A percentile compares a stretch with the other conserved stretches of the same genome.
These are phyloP conservation scores for Phytophthora macrochlamydospora DNA, from an alignment of 352 stramenopile genomes.

Conservation along the genomic window DNA sequence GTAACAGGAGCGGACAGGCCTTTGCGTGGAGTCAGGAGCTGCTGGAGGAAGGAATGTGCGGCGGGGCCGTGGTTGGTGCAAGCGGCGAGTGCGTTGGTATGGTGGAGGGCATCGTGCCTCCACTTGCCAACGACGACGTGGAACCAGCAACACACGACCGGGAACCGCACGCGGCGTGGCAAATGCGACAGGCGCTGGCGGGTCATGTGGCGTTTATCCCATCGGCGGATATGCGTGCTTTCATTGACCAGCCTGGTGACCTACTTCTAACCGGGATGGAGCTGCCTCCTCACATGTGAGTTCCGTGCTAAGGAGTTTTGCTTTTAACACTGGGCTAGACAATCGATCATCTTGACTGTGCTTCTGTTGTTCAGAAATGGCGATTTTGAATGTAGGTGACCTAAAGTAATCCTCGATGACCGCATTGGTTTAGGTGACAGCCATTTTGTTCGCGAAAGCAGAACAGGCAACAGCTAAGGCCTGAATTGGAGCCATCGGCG, in stretches of 20 bases:
- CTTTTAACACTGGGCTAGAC: constrained; percentile 31
- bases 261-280: constrained; percentile 47
- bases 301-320: neutral
- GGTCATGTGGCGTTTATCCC: constrained; percentile 78
- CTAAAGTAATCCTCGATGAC: constrained; percentile 4
- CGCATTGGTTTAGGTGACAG: constrained; percentile 61
- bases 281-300: constrained; percentile 28
- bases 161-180: constrained; percentile 29
- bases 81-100: constrained; percentile 61
- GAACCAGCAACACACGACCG: constrained; percentile 28
- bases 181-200: constrained; percentile 70
- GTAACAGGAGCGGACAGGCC: constrained; percentile 61
- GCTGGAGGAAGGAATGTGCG: constrained; percentile 84
- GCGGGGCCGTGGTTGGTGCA: constrained; percentile 60
- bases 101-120: constrained; percentile 81
- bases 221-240: constrained; percentile 46
- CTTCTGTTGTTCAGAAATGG: no score
- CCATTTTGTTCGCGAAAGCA: constrained; percentile 86
- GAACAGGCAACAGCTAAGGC: constrained; percentile 84
- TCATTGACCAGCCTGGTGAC: constrained; percentile 42
- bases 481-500: constrained; percentile 75
- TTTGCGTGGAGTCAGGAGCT: constrained; percentile 80
- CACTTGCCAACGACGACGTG: constrained; percentile 23
- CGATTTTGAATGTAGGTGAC: constrained; percentile 9
- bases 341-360: neutral